Evolutionary conservation across 2,329 filamentous ascomycete species (phyloP).

Genomic region (Pseudogymnoascus sp.): DNA sequence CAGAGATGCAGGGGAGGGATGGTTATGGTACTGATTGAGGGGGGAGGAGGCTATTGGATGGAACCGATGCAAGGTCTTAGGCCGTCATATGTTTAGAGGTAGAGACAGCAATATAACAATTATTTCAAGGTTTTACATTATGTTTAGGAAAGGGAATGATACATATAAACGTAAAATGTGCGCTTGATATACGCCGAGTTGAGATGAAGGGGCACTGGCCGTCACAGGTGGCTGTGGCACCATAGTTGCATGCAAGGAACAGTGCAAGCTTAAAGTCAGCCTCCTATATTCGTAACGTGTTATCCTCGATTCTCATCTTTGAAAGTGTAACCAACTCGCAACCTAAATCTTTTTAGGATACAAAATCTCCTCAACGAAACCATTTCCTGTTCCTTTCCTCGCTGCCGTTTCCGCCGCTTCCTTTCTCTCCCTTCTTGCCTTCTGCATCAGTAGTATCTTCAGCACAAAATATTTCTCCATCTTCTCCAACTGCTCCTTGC

Average conservation of each 20-base stretch:
- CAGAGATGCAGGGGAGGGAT: not conserved
- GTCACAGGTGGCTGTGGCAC: not conserved
- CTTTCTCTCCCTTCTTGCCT: conserved; percentile 15
- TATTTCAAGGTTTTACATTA: not conserved
- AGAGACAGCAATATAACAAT: not conserved
- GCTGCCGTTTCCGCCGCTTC: not conserved
- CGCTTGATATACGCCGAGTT: not conserved
- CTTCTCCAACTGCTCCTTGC: conserved; percentile 30
- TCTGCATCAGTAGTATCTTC: conserved; percentile 13
- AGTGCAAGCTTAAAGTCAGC: not conserved
- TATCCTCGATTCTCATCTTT: not conserved
- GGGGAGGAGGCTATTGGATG: not conserved
- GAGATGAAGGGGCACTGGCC: not conserved
- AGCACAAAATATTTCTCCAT: conserved; percentile 15
- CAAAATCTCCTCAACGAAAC: not conserved
- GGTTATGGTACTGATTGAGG: not conserved
- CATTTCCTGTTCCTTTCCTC: not conserved
- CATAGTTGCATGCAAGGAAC: not conserved
- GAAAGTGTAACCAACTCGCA: not conserved
- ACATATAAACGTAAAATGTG: not conserved
- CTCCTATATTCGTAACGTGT: not conserved
- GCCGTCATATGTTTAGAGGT: not conserved
- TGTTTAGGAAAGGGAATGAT: not conserved
- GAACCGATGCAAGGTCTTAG: not conserved
- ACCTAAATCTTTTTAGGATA: not conserved